phyloP scores from a whole-genome alignment of 495 filamentous ascomycete species.

The Xylaria grammica region DNA sequence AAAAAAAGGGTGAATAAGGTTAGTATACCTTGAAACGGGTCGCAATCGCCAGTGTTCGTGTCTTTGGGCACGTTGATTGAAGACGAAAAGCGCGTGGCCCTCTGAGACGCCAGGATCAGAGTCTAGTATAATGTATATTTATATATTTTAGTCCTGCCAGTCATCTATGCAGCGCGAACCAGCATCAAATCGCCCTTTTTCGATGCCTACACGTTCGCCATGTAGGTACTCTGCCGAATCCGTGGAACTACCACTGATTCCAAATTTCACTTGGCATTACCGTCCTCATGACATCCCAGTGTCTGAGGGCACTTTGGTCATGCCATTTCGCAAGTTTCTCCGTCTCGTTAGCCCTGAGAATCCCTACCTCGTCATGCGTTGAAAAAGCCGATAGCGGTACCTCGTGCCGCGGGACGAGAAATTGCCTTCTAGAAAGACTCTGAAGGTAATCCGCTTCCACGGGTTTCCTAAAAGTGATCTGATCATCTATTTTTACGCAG shows the following conservation, averaged over 20 bases:
- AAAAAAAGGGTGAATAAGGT: no score
- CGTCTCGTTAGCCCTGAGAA: constrained; percentile 63
- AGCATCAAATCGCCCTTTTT: background rate
- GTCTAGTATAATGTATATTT: background rate
- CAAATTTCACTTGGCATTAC: constrained; percentile 81
- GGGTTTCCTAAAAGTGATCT: constrained; percentile 71
- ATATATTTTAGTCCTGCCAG: background rate
- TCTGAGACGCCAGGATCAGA: background rate
- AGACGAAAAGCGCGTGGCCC: no score
- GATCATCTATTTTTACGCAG: constrained; percentile 58
- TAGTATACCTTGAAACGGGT: no score
- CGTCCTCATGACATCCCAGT: constrained; percentile 90
- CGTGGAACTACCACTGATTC: constrained; percentile 77
- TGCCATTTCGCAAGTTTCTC: constrained; percentile 70
- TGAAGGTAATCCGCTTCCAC: constrained; percentile 70
- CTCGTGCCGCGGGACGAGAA: constrained; percentile 76
- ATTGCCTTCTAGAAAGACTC: constrained; percentile 68
- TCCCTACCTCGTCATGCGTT: constrained; percentile 41
- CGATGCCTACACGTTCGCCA: background rate
- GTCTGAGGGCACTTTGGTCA: constrained; percentile 72
- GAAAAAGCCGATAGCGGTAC: constrained; percentile 61
- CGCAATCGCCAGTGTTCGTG: no score
- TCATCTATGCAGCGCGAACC: background rate
- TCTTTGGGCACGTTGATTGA: no score
- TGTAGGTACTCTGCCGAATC: background rate